These are phyloP conservation scores for Tetraselmis striata DNA, from an alignment of 139 green algal species.

Conservation along the genomic window DNA sequence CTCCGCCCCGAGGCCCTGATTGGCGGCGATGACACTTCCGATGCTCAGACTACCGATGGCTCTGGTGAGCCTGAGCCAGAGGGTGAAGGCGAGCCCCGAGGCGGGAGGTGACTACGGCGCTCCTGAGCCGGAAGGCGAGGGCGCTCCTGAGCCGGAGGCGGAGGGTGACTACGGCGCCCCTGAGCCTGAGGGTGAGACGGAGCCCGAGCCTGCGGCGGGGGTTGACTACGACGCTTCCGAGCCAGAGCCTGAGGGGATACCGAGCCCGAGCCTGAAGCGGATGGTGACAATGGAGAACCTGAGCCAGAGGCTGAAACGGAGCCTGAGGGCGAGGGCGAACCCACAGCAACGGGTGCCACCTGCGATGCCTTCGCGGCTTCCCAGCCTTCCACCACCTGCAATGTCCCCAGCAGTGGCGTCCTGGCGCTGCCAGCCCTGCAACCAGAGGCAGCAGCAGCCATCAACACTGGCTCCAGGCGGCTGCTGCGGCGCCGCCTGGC, in stretches of 20 bases:
- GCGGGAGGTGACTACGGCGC: not conserved
- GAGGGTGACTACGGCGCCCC: not conserved
- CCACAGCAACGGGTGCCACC: not conserved
- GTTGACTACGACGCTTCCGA: not conserved
- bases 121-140: conserved; percentile 6
- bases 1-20: not conserved
- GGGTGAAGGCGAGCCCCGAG: not conserved
- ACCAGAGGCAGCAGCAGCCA: not conserved
- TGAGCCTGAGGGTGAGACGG: conserved; percentile 3
- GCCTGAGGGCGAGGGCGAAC: not conserved
- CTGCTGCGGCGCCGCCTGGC: not conserved
- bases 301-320: conserved; percentile 5
- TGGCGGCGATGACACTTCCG: not conserved
- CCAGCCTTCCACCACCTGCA: not conserved
- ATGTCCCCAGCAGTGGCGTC: not conserved
- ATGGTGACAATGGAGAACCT: conserved; percentile 3
- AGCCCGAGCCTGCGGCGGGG: not conserved
- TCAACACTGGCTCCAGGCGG: not conserved
- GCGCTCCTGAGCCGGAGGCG: conserved; percentile 1
- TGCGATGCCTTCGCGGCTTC: not conserved
- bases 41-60: not conserved
- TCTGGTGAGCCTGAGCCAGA: not conserved
- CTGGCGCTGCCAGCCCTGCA: not conserved
- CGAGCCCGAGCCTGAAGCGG: conserved; percentile 3
- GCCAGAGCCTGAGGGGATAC: not conserved